Conservation (phyloP, 805 yeast genomes). For the Saccharomycopsis sp. region DNA sequence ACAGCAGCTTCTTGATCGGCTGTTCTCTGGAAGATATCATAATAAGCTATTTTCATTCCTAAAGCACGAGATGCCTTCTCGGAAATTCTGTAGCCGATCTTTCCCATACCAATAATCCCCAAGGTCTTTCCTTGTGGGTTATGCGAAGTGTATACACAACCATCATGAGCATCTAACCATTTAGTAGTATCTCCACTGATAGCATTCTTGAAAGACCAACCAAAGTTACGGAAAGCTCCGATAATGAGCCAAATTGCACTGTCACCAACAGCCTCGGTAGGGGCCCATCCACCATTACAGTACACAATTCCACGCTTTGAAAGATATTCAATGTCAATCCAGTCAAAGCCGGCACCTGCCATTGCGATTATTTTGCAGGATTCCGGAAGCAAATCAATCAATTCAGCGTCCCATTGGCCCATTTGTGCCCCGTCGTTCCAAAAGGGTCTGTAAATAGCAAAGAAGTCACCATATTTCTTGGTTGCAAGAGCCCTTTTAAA, state of each 20-base stretch:
- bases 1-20: slow-evolving; percentile 11
- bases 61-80: slow-evolving; percentile 26
- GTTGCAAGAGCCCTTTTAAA: slow-evolving; percentile 8
- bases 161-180: slow-evolving; percentile 13
- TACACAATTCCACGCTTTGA: slow-evolving; percentile 32
- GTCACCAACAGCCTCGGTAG: slow-evolving; percentile 19
- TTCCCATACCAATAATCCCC: slow-evolving; percentile 33
- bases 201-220: slow-evolving; percentile 14
- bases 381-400: slow-evolving; percentile 14
- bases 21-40: slow-evolving; percentile 16
- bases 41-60: slow-evolving; percentile 20
- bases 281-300: slow-evolving; percentile 19
- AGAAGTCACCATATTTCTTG: slow-evolving; percentile 13
- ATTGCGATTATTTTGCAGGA: slow-evolving; percentile 16
- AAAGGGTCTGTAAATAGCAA: slow-evolving; percentile 18
- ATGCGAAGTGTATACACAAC: slow-evolving; percentile 8
- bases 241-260: slow-evolving; percentile 19
- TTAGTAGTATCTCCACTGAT: slow-evolving; percentile 1
- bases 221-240: slow-evolving; percentile 16
- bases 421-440: slow-evolving; percentile 21
- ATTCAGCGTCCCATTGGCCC: slow-evolving; percentile 19
- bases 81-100: slow-evolving; percentile 30
- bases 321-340: slow-evolving; percentile 38
- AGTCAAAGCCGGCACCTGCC: slow-evolving; percentile 52
- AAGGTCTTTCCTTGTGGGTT: slow-evolving; percentile 30